Percentiles rank a stretch among this genome's conserved stretches.
Conservation (phyloP, 495 filamentous ascomycete genomes). For the Articulospora tetracladia region DNA sequence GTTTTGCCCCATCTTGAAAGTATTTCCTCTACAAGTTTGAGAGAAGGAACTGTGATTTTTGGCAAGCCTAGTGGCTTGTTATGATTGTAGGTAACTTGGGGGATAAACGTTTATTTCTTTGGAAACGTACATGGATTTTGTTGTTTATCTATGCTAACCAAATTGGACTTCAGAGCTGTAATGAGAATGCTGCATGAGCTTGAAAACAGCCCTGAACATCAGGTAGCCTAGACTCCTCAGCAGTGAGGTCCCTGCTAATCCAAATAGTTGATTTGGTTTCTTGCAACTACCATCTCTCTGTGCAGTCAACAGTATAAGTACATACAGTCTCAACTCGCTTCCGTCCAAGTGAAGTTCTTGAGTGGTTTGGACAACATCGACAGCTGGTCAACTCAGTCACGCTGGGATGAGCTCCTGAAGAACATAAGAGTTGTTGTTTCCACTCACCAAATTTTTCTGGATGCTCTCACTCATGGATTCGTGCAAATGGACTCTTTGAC, state of each 20-base stretch:
- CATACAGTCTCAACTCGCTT: not conserved
- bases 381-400: constrained; percentile 64
- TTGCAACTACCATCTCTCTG: not conserved
- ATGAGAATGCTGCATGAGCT: constrained; percentile 74
- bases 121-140: too few species aligned
- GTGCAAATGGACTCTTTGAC: constrained; percentile 60
- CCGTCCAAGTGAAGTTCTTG: not conserved
- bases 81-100: too few species aligned
- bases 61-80: not conserved
- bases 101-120: too few species aligned
- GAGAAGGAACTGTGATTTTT: constrained; percentile 2
- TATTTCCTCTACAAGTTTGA: too few species aligned
- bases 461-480: constrained; percentile 78
- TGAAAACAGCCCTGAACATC: constrained; percentile 51
- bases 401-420: constrained; percentile 70
- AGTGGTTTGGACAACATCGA: constrained; percentile 31
- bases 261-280: constrained; percentile 2
- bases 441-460: constrained; percentile 59
- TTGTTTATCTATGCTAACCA: not conserved
- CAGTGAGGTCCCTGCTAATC: constrained; percentile 7
- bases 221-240: constrained; percentile 43
- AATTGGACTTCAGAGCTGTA: constrained; percentile 55
- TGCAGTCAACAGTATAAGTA: not conserved
- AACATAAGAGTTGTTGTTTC: constrained; percentile 72
- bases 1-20: constrained; percentile 22